Percentiles rank a stretch among this genome's conserved stretches.
These are phyloP conservation scores for Phytophthora lateralis DNA, from an alignment of 352 stramenopile species.

Conservation along the genomic window DNA sequence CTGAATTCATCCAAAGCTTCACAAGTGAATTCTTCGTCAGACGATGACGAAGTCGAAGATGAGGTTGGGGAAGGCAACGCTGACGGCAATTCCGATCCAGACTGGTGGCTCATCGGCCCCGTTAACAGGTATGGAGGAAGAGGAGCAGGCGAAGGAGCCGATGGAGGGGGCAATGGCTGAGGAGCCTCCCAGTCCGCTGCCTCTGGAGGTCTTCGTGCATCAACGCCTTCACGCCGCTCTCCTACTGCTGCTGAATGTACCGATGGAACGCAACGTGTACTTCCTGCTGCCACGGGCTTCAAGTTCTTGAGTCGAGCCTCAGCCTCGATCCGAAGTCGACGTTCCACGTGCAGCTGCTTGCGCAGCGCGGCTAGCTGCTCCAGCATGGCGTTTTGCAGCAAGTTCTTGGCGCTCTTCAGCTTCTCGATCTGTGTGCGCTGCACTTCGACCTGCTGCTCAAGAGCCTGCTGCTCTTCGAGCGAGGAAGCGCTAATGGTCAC, in stretches of 20 bases:
- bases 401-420: conserved; percentile 74
- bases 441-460: conserved; percentile 60
- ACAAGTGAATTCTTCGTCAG: conserved; percentile 25
- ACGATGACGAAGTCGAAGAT: conserved; percentile 40
- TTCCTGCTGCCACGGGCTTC: conserved; percentile 6
- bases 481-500: conserved; percentile 84
- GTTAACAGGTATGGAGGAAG: conserved; percentile 46
- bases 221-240: neutral
- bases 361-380: conserved; percentile 77
- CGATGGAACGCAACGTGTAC: neutral
- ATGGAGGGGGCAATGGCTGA: conserved; percentile 57
- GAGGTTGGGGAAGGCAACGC: conserved; percentile 25
- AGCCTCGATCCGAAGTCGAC: conserved; percentile 65
- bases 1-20: conserved; percentile 26
- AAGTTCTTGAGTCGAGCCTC: conserved; percentile 75
- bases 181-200: conserved; percentile 40
- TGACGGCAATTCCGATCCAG: conserved; percentile 23
- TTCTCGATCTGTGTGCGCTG: conserved; percentile 79
- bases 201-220: conserved; percentile 12
- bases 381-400: conserved; percentile 85
- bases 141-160: conserved; percentile 33
- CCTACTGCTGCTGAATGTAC: conserved; percentile 6
- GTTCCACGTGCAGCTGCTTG: conserved; percentile 79
- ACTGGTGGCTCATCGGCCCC: conserved; percentile 6
- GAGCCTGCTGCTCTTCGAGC: conserved; percentile 75